Evolutionary conservation across 225 moss, liverwort and hornwort species (phyloP), one percentile per base, ranked within the genome.

Genomic region (Lunularia cruciata): DNA sequence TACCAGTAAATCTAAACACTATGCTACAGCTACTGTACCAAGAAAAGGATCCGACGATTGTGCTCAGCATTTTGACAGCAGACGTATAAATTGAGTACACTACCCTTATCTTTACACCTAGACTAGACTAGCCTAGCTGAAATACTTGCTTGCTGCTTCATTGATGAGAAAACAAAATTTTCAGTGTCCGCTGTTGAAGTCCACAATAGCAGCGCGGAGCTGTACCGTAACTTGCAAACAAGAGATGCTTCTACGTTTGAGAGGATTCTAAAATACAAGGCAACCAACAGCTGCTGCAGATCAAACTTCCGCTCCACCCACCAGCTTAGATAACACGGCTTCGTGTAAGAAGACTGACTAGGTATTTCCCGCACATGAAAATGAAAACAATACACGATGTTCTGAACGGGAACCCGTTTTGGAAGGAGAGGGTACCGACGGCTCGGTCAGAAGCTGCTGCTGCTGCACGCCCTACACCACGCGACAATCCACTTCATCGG

Each of bases 281-380:
- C 27, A 63, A 42, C 14, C 13, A 6, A 40, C 40, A 40, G 40
- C 40, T 22, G 38, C 60, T 60, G 38, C 32, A 35, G 8, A n/a
- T 14, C 15, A 15, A 9, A 7, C 45, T 64, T 46, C 14, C 45
- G 2, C 9, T 31, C 23, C 63, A 1, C 18, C 13, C 27, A 5
- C 7, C 45, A 27, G 23, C 3, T 40, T 11, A 63, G 15, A 46
- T 15, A 23, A 45, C 18, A 64, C 0, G 31, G 28, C 23, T 30
- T 8, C 14, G 33, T 16, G 33, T 57, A 6, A 2, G 30, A 64
- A 64, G 63, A 61, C 46, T 37, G 13, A 11, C 49, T 33, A 49
- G 67, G 51, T 30, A 36, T 67, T 33, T 35, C 33, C 67, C 6
- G 67, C 67, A 48, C 49, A 52, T 30, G 48, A 67, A 67, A 51